Evolutionary conservation across 805 yeast species (phyloP).

Genomic region (Ogataea trehalophila): DNA sequence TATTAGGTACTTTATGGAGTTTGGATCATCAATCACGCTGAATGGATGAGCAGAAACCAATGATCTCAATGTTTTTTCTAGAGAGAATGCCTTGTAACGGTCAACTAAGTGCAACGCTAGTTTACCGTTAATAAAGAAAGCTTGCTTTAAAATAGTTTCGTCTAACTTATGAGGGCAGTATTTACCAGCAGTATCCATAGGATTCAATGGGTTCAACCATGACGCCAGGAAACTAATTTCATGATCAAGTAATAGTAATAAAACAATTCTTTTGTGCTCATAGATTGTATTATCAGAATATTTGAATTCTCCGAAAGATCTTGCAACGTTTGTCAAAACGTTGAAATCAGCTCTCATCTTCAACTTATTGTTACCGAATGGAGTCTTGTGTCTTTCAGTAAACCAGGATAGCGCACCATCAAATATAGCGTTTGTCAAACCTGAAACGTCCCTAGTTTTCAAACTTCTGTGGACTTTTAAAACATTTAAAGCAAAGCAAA

Average conservation of each 20-base stretch:
- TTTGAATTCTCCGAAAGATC: constrained; percentile 23
- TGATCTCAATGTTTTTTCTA: constrained; percentile 35
- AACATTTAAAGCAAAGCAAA: constrained; percentile 63
- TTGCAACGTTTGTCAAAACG: constrained; percentile 50
- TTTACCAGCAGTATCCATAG: constrained; percentile 36
- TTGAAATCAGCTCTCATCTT: constrained; percentile 65
- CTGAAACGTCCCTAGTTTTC: constrained; percentile 38
- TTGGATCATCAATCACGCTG: constrained; percentile 49
- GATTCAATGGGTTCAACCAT: constrained; percentile 68
- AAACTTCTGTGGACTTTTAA: constrained; percentile 50
- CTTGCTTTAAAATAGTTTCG: constrained; percentile 43
- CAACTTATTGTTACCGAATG: constrained; percentile 79
- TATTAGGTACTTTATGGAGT: constrained; percentile 53
- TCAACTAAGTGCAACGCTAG: constrained; percentile 68
- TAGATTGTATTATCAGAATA: constrained; percentile 22
- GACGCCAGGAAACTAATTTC: constrained; percentile 69
- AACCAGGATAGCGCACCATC: constrained; percentile 81
- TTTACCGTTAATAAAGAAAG: constrained; percentile 64
- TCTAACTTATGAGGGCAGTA: constrained; percentile 31
- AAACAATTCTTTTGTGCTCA: constrained; percentile 48
- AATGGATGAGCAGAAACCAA: constrained; percentile 55
- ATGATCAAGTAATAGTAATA: constrained; percentile 62
- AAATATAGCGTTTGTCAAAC: constrained; percentile 48
- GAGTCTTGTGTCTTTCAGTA: constrained; percentile 53
- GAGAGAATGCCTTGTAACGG: constrained; percentile 43